A percentile compares a stretch with the other conserved stretches of the same genome.
phyloP scores from a whole-genome alignment of 345 rosid genomes.

The Aquilaria yunnanensis region DNA sequence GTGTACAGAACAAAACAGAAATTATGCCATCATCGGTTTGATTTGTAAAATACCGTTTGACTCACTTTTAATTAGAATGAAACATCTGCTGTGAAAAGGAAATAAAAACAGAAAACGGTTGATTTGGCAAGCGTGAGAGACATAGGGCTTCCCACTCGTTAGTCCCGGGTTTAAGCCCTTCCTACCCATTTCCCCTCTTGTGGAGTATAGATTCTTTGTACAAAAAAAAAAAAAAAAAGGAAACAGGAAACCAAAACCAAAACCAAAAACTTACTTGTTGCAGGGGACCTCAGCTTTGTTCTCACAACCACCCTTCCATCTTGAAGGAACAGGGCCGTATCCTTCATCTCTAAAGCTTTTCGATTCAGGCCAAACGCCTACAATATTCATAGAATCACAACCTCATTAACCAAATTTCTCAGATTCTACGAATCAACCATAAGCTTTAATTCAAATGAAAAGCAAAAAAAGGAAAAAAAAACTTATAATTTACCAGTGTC shows the following conservation, averaged over 20 bases:
- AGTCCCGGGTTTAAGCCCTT: no score
- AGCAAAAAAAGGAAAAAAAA: no score
- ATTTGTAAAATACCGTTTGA: no score
- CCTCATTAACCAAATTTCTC: not conserved
- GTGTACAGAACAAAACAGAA: not conserved
- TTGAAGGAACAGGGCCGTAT: constrained; percentile 39
- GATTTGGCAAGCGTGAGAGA: not conserved
- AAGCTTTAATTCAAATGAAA: not conserved
- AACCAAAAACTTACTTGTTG: constrained; percentile 28
- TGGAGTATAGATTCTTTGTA: no score
- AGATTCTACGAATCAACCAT: not conserved
- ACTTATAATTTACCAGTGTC: constrained; percentile 27
- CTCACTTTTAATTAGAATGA: no score
- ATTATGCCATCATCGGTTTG: no score
- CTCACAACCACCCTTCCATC: constrained; percentile 50
- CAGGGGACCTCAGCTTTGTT: constrained; percentile 31
- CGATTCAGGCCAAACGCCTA: constrained; percentile 77
- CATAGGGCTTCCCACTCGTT: no score
- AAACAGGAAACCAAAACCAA: not conserved
- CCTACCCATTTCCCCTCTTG: no score
- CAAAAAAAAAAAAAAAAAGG: not conserved
- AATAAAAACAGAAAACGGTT: not conserved
- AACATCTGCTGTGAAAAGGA: not conserved
- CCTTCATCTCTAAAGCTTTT: constrained; percentile 48
- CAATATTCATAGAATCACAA: not conserved